phyloP scores from a whole-genome alignment of 805 yeast genomes.

The Vanderwaltozyma tropicalis region DNA sequence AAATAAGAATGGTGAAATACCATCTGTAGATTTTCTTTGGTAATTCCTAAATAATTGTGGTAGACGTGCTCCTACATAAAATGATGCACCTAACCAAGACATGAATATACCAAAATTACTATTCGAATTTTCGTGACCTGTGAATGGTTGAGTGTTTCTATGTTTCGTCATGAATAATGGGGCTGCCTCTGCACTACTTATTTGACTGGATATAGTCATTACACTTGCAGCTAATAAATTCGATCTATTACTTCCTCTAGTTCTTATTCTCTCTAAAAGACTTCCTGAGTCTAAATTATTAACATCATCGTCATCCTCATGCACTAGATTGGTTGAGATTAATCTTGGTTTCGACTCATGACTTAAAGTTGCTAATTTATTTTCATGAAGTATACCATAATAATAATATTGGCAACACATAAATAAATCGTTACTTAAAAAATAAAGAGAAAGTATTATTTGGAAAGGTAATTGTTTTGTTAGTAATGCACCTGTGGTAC shows the following conservation, averaged over 20 bases:
- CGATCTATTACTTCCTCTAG: conserved; percentile 1
- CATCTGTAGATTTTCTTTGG: conserved; percentile 71
- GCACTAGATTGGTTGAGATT: not conserved
- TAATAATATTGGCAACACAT: conserved; percentile 63
- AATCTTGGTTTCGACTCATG: conserved; percentile 25
- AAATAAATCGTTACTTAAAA: conserved; percentile 58
- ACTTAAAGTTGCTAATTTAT: conserved; percentile 22
- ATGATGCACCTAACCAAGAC: conserved; percentile 72
- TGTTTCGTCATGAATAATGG: not conserved
- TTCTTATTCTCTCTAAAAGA: conserved; percentile 1
- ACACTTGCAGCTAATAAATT: not conserved
- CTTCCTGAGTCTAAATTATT: not conserved
- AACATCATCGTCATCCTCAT: not conserved
- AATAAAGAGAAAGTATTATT: conserved; percentile 58
- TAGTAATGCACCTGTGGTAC: conserved; percentile 58
- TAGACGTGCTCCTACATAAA: conserved; percentile 67
- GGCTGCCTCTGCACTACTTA: conserved; percentile 3
- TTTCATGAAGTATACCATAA: conserved; percentile 36
- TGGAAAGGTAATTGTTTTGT: conserved; percentile 80
- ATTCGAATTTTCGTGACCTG: not conserved
- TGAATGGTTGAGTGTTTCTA: not conserved
- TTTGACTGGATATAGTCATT: not conserved
- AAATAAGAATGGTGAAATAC: conserved; percentile 72
- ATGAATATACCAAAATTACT: conserved; percentile 35
- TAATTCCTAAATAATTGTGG: conserved; percentile 80